These are phyloP conservation scores for Physcia stellaris DNA, from an alignment of 495 filamentous ascomycete genomes.

Conservation along the genomic window DNA sequence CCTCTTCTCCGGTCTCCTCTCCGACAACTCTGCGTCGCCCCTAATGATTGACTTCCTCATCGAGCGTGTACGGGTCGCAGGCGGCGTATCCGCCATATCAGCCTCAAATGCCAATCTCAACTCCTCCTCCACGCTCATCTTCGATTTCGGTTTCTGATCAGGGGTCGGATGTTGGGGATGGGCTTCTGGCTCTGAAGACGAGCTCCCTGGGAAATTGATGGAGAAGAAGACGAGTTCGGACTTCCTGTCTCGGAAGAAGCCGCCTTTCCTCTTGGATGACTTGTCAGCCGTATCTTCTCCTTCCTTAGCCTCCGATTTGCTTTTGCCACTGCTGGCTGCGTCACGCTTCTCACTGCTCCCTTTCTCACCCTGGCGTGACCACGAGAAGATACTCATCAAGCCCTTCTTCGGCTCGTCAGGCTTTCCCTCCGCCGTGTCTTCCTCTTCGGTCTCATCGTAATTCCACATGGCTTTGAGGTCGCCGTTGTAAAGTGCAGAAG, in stretches of 20 bases:
- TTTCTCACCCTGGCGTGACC: constrained; percentile 12
- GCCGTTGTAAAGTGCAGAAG: constrained; percentile 57
- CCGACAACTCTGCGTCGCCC: too few species aligned
- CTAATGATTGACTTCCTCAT: too few species aligned
- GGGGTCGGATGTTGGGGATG: not conserved
- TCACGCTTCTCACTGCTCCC: constrained; percentile 3
- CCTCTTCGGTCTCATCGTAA: constrained; percentile 55
- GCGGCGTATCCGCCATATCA: too few species aligned
- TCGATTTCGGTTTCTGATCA: not conserved
- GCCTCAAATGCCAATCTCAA: too few species aligned
- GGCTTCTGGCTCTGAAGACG: not conserved
- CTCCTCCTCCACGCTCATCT: not conserved
- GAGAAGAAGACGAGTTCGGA: constrained; percentile 12
- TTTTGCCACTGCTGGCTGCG: too few species aligned
- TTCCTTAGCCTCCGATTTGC: too few species aligned
- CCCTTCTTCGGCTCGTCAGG: constrained; percentile 14
- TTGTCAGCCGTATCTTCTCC: constrained; percentile 6
- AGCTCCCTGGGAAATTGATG: constrained; percentile 1
- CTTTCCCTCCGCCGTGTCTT: constrained; percentile 21
- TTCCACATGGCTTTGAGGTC: constrained; percentile 64
- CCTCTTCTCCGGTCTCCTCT: too few species aligned
- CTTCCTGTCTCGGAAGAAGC: constrained; percentile 1
- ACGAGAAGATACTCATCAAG: constrained; percentile 7
- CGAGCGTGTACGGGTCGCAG: too few species aligned
- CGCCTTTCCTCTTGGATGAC: not conserved